Percentiles rank a stretch among this genome's conserved stretches.
Conservation (phyloP, 192 early-diverging fungal genomes). For the Endogone sp. region DNA sequence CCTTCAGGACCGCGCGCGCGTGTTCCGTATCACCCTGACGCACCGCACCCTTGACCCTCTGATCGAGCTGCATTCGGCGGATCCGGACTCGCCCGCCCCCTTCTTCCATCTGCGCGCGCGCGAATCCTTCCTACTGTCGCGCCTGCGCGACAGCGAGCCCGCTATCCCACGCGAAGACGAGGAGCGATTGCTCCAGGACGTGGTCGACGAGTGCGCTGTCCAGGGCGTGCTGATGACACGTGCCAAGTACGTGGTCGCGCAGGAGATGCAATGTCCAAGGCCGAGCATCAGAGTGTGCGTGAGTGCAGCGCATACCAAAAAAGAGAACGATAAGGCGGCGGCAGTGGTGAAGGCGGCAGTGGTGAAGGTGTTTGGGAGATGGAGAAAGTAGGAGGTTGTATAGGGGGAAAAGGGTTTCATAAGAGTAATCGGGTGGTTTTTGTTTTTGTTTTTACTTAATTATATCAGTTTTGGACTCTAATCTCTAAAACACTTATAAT, state of each 20-base stretch:
- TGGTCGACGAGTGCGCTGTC: conserved; percentile 73
- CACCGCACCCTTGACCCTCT: conserved; percentile 18
- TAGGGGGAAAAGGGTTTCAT: too few relatives aligned
- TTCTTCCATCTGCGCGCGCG: conserved; percentile 75
- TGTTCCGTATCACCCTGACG: conserved; percentile 42
- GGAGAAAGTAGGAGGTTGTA: too few relatives aligned
- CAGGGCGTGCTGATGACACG: conserved; percentile 83
- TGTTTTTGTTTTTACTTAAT: too few relatives aligned
- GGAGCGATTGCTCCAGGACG: conserved; percentile 73
- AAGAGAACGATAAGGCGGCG: conserved; percentile 85
- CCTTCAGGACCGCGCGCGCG: conserved; percentile 59
- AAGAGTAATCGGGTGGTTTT: too few relatives aligned
- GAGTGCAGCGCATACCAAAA: conserved; percentile 67
- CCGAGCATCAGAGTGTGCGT: conserved; percentile 85
- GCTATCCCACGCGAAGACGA: conserved; percentile 57
- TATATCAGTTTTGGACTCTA: too few relatives aligned
- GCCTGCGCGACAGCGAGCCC: conserved; percentile 6
- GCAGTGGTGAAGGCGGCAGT: conserved; percentile 71
- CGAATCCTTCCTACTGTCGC: conserved; percentile 22
- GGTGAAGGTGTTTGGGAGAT: conserved; percentile 43
- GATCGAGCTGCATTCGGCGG: conserved; percentile 10
- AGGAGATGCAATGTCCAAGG: conserved; percentile 70
- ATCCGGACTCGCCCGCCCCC: conserved; percentile 38
- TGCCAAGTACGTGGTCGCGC: conserved; percentile 81
- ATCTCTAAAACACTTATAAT: too few relatives aligned